Conservation (phyloP, 257 asterid species). For the Solanum peruvianum region DNA sequence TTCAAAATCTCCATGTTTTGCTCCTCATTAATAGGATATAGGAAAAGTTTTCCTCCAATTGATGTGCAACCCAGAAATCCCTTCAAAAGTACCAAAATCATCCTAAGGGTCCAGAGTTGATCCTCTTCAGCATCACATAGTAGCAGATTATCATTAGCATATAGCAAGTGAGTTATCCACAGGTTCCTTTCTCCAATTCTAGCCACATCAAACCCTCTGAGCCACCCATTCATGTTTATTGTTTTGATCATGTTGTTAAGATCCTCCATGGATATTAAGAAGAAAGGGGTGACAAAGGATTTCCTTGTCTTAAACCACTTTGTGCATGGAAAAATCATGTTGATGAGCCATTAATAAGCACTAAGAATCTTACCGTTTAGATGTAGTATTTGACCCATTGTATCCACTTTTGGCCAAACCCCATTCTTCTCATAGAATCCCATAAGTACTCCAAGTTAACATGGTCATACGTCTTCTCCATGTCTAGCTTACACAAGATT, state of each 20-base stretch:
- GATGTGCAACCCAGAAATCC: not conserved
- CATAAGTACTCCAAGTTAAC: not conserved
- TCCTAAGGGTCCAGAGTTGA: not conserved
- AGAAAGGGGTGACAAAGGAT: not conserved
- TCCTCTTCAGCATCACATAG: not conserved
- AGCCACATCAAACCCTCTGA: not conserved
- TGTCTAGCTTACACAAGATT: not conserved
- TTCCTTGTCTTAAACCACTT: not conserved
- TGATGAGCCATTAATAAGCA: not conserved
- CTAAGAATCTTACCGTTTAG: not conserved
- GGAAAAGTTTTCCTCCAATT: not conserved
- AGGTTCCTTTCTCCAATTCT: not conserved
- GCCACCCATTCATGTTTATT: not conserved
- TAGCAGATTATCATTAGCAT: not conserved
- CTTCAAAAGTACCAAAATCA: not conserved
- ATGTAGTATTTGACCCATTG: not conserved
- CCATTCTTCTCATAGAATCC: not conserved
- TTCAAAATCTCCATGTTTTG: not conserved
- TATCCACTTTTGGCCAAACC: not conserved
- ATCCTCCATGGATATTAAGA: not conserved
- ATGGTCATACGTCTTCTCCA: not conserved
- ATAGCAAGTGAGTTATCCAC: not conserved
- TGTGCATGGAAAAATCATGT: not conserved
- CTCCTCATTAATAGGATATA: not conserved
- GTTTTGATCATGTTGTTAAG: not conserved